Evolutionary conservation across 331 rosid genomes (phyloP).

Genomic region (Cydonia oblonga): DNA sequence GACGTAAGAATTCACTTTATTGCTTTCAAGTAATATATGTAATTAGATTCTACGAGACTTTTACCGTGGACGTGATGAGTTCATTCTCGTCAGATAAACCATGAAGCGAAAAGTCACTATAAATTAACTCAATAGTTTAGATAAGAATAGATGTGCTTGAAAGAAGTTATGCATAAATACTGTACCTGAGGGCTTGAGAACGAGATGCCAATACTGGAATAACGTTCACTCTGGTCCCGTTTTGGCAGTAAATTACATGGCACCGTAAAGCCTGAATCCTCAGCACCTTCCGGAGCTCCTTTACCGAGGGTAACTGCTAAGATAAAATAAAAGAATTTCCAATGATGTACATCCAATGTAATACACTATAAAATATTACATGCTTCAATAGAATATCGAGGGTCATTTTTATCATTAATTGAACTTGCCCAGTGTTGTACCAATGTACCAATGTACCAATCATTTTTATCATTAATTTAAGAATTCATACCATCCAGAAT

Average conservation of each 20-base stretch:
- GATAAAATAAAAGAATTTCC: background rate
- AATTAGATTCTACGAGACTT: background rate
- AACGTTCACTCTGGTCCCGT: constrained; percentile 74
- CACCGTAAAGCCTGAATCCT: constrained; percentile 98
- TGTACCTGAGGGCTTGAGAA: constrained; percentile 93
- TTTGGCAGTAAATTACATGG: constrained; percentile 85
- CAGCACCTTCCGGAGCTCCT: constrained; percentile 72
- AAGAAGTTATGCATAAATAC: background rate
- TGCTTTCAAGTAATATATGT: no score
- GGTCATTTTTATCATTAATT: constrained; percentile 29
- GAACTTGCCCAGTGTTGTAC: constrained; percentile 80
- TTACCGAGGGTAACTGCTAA: constrained; percentile 66
- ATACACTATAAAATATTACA: background rate
- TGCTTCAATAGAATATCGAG: background rate
- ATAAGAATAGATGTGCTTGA: background rate
- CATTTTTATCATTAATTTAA: background rate
- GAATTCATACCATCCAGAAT: constrained; percentile 1
- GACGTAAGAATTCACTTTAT: background rate
- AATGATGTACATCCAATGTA: background rate
- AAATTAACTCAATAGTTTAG: background rate
- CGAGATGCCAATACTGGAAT: constrained; percentile 98
- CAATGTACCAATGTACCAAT: constrained; percentile 23
- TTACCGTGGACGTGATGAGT: background rate
- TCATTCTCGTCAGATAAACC: background rate
- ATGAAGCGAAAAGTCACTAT: background rate